Evolutionary conservation across 148 eudicot species (phyloP), one percentile per base, ranked within the genome.

Genomic region (Diospyros kaki): DNA sequence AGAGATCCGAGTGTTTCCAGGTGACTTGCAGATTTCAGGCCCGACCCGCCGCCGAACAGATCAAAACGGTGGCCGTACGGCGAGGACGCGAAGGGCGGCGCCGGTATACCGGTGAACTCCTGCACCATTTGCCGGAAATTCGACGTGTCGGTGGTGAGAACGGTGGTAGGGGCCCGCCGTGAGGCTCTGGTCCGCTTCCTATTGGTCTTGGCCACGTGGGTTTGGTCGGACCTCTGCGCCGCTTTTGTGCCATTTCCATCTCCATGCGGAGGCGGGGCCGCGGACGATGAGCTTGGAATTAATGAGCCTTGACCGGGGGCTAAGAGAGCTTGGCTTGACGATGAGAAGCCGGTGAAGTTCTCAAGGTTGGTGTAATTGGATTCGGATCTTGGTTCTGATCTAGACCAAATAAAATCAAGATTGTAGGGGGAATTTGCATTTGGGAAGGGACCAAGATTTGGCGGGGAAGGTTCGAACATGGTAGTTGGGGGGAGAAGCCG

Each of bases 61-160:
- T 86, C 88, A 9, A 84, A 74, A 10, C 86, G 77, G 14, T 83
- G 83, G 2, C 79, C 68, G 10, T 77, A 78, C 0, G 84, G 78
- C 4, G 80, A 80, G 43, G 78, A 77, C 45, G 76, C 68, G 54
- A 84, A 88, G 3, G 91, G 91, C 1, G 86, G 73, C 1, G 89
- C 66, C 0, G 91, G 91, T 44, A 88, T 79, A 0, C 91, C 91
- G 46, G 91, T 88, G 77, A 86, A 88, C 73, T 88, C 89, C 62
- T 88, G 91, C 14, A 88, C 91, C 91, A 86, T 88, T 73, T 84
- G 87, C 68, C 91, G 50, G 84, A 88, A 88, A 67, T 88, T 88
- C 9, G 86, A 72, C 18, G 89, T 86, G 82, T 88, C 89, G 38
- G 91, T 88, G 5, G 87, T 86, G 15, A 88, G 84, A 0, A 88